Evolutionary conservation across 192 early-diverging fungal genomes (phyloP).

Genomic region (Podila verticillata): DNA sequence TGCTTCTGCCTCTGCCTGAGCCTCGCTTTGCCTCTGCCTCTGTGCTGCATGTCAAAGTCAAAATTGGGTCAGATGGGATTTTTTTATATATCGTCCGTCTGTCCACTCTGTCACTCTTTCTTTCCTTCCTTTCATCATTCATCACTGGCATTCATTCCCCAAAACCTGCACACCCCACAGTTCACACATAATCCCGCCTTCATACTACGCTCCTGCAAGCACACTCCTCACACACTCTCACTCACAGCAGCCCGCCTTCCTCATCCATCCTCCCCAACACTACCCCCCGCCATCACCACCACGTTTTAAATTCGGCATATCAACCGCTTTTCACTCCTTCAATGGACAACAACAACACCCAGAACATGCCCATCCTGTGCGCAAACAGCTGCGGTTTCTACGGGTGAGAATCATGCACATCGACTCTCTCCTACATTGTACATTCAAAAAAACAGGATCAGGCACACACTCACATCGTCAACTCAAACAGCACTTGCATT

Average conservation of each 20-base stretch:
- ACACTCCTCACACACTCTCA: not conserved
- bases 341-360: slow-evolving; percentile 78
- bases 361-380: slow-evolving; percentile 67
- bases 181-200: not conserved
- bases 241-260: not conserved
- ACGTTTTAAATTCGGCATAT: not conserved
- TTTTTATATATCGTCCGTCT: too few species aligned
- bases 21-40: too few species aligned
- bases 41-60: too few species aligned
- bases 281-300: too few species aligned
- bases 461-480: not conserved
- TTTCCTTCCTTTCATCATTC: not conserved
- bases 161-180: too few species aligned
- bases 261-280: too few species aligned
- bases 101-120: not conserved
- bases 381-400: slow-evolving; percentile 80
- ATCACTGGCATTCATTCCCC: not conserved
- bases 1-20: too few species aligned
- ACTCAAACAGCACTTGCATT: not conserved
- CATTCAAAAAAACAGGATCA: not conserved
- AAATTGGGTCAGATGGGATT: not conserved
- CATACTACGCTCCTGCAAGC: not conserved
- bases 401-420: slow-evolving; percentile 51
- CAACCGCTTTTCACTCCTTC: not conserved
- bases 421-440: not conserved